Percentiles rank a stretch among this genome's conserved stretches.
These are phyloP conservation scores for Dioszegia aurantiaca DNA, from an alignment of 768 basidiomycete species.

Conservation along the genomic window DNA sequence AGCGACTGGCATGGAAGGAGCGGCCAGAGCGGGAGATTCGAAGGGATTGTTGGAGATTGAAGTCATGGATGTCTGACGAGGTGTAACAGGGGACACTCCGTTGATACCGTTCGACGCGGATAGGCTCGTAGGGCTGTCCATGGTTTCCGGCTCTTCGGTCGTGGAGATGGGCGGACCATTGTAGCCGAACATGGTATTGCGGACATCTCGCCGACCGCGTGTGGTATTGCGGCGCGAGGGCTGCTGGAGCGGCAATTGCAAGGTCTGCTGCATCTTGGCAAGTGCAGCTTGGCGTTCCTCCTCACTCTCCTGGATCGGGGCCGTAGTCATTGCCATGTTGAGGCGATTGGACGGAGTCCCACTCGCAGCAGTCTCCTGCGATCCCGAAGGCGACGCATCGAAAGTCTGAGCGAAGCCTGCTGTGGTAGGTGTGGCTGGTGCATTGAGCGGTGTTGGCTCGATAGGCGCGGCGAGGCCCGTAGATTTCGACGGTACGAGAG, in stretches of 20 bases:
- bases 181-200: conserved; percentile 52
- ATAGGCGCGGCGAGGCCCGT: conserved; percentile 1
- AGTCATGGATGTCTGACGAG: conserved; percentile 32
- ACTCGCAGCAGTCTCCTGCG: conserved; percentile 25
- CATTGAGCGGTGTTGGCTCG: neutral
- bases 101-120: neutral
- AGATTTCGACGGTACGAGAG: conserved; percentile 2
- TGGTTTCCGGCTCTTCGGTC: conserved; percentile 21
- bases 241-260: conserved; percentile 47
- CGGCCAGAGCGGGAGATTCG: conserved; percentile 33
- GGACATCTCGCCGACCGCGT: conserved; percentile 52
- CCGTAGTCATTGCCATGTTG: conserved; percentile 47
- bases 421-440: conserved; percentile 12
- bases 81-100: conserved; percentile 11
- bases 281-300: conserved; percentile 51
- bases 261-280: conserved; percentile 50
- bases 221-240: conserved; percentile 37
- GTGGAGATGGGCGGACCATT: conserved; percentile 31
- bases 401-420: conserved; percentile 28
- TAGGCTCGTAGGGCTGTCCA: conserved; percentile 1
- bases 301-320: conserved; percentile 51
- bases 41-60: conserved; percentile 48
- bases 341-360: conserved; percentile 26
- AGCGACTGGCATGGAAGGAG: conserved; percentile 19
- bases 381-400: conserved; percentile 25